Base-by-base conservation (phyloP, 768 basidiomycete genomes). In the Strobilomyces confusus region DNA sequence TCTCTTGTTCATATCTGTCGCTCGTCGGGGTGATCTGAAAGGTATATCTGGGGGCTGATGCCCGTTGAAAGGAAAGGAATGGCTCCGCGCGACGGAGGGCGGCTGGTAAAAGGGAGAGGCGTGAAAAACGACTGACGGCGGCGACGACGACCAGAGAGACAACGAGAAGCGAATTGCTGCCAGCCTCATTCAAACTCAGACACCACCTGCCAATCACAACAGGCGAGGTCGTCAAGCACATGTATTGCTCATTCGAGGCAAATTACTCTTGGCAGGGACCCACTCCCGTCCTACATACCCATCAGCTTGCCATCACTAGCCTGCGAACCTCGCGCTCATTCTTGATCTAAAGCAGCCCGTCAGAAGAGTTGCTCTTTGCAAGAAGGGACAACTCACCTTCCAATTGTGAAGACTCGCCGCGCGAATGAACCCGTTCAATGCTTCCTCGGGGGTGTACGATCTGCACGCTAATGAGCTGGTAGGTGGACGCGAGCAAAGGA, bases 371-470 rank as follows among this genome's bases (percentile, higher is more conserved):
- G 26, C n/a, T 13, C 34, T 6, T 4, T 19, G 40, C 40, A 17
- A 20, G 20, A 37, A 23, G 5, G 13, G 26, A n/a, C 14, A 38
- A 59, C 68, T 15, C 49, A 80, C 82, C 69, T 73, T 78, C 86
- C 86, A 87, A 5, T 77, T 76, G 65, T 90, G 87, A 2, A 80
- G 73, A 1, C 64, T 66, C 12, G 87, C 87, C 0, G 86, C 88
- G 22, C 86, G 70, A 61, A 81, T 80, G 62, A 77, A 89, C 4
- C 84, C 86, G 15, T 69, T 75, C 36, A 88, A 60, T 0, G 87
- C 80, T 62, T 89, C 87, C 3, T 70, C 58, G 29, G 83, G 75
- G 2, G 64, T 63, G 61, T 87, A 87, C 0, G 66, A 60, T 22
- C 69, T 69, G 34, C 20, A 19, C 13, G 49, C 23, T 17, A 30